phyloP scores from a whole-genome alignment of 1,139 yeast species.

The Lodderomyces elongisporus region DNA sequence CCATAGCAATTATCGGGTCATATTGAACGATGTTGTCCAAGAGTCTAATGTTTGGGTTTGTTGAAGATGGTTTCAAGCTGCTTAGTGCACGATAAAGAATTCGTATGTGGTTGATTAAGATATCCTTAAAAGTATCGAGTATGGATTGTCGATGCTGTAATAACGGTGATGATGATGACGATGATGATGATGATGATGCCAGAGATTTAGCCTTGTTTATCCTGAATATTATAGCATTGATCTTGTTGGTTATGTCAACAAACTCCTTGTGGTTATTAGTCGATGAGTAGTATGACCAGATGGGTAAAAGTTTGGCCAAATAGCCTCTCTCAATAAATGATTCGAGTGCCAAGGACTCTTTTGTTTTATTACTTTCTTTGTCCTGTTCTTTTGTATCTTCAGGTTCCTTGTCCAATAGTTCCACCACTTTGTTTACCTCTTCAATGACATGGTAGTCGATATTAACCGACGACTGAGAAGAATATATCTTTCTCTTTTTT shows the following conservation, averaged over 20 bases:
- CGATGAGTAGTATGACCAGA: slow-evolving; percentile 62
- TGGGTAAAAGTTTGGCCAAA: slow-evolving; percentile 19
- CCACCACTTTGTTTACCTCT: slow-evolving; percentile 11
- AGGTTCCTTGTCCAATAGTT: no score
- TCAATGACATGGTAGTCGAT: slow-evolving; percentile 12
- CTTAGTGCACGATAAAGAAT: slow-evolving; percentile 66
- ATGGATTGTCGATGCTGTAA: slow-evolving; percentile 8
- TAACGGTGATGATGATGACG: no score
- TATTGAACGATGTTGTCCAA: slow-evolving; percentile 49
- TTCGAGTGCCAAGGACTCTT: no score
- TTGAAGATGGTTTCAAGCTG: slow-evolving; percentile 51
- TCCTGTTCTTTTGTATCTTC: no score
- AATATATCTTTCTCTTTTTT: slow-evolving; percentile 8
- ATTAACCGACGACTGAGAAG: slow-evolving; percentile 13
- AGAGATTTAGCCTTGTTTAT: slow-evolving; percentile 12
- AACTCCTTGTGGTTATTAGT: slow-evolving; percentile 56
- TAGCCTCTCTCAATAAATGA: slow-evolving; percentile 14
- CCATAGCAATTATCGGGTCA: slow-evolving; percentile 48
- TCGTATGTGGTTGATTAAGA: slow-evolving; percentile 55
- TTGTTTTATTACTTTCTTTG: slow-evolving; percentile 8
- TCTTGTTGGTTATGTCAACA: slow-evolving; percentile 33
- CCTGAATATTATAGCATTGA: slow-evolving; percentile 23
- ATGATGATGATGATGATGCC: no score
- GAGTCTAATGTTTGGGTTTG: slow-evolving; percentile 58
- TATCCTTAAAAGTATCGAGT: slow-evolving; percentile 37